A percentile compares a stretch with the other conserved stretches of the same genome.
phyloP scores from a whole-genome alignment of 2,329 filamentous ascomycete species.

The Sporothrix pallida region DNA sequence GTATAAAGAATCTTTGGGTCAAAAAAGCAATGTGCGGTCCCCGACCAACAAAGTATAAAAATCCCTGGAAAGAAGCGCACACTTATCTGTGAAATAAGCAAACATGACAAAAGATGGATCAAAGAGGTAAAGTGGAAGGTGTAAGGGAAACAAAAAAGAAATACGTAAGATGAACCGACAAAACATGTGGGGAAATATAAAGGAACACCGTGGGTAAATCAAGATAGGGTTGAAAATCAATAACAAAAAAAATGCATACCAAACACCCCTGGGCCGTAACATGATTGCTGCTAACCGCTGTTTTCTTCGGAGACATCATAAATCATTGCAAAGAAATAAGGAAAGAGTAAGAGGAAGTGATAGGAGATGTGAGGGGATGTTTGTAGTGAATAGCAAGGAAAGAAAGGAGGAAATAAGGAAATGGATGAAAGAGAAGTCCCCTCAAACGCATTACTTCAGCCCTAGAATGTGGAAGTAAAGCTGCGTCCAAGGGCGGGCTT shows the following conservation, averaged over 20 bases:
- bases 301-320: constrained; percentile 39
- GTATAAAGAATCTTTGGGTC: not conserved
- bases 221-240: not conserved
- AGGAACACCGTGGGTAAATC: not conserved
- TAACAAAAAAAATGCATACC: constrained; percentile 25
- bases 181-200: not conserved
- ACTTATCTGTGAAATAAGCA: not conserved
- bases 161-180: not conserved
- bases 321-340: constrained; percentile 37
- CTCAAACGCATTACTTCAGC: not conserved
- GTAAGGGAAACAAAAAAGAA: not conserved
- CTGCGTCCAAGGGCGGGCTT: constrained; percentile 50
- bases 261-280: constrained; percentile 24
- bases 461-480: constrained; percentile 48
- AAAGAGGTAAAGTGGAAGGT: not conserved
- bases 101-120: not conserved
- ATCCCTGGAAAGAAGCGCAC: not conserved
- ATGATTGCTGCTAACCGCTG: constrained; percentile 31
- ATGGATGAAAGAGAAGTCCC: not conserved
- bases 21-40: not conserved
- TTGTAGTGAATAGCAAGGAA: not conserved
- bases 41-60: constrained; percentile 2
- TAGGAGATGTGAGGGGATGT: not conserved
- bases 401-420: not conserved
- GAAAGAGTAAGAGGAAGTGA: constrained; percentile 16